Evolutionary conservation across 495 filamentous ascomycete genomes (phyloP).

Genomic region (Hypoxylon fuscum): DNA sequence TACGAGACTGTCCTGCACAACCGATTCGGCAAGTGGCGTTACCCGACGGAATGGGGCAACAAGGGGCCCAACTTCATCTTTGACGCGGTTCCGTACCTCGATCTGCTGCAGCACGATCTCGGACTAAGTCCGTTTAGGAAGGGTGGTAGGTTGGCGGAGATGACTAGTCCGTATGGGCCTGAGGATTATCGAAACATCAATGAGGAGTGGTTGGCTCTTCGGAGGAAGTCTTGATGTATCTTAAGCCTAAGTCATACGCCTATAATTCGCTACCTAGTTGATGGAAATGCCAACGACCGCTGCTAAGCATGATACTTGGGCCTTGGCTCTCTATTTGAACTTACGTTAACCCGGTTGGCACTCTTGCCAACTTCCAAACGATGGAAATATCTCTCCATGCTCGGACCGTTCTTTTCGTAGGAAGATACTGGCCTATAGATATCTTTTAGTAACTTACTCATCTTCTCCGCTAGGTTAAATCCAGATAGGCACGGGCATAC

Average conservation of each 20-base stretch:
- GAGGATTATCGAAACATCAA: constrained; percentile 69
- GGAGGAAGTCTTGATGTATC: too few relatives aligned
- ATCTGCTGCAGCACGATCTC: constrained; percentile 72
- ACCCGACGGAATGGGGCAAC: constrained; percentile 68
- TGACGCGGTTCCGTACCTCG: constrained; percentile 77
- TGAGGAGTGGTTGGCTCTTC: constrained; percentile 64
- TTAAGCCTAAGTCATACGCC: too few relatives aligned
- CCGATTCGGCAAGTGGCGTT: constrained; percentile 73
- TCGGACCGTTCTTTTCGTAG: constrained; percentile 76
- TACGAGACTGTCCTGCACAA: constrained; percentile 69
- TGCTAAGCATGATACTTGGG: too few relatives aligned
- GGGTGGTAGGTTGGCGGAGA: constrained; percentile 54
- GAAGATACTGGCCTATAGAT: constrained; percentile 77
- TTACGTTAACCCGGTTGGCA: constrained; percentile 64
- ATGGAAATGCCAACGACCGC: too few relatives aligned
- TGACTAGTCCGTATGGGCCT: constrained; percentile 62
- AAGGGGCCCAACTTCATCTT: constrained; percentile 76
- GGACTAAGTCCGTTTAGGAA: constrained; percentile 58
- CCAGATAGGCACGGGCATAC: constrained; percentile 77
- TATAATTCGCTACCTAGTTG: too few relatives aligned
- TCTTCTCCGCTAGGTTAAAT: constrained; percentile 71
- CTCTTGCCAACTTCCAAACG: constrained; percentile 62
- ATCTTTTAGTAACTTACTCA: constrained; percentile 67
- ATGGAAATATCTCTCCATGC: constrained; percentile 81
- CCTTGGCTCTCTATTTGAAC: constrained; percentile 6